A percentile compares a stretch with the other conserved stretches of the same genome.
Conservation (phyloP, 177 flowering plant genomes). For the Vitis hybrid region DNA sequence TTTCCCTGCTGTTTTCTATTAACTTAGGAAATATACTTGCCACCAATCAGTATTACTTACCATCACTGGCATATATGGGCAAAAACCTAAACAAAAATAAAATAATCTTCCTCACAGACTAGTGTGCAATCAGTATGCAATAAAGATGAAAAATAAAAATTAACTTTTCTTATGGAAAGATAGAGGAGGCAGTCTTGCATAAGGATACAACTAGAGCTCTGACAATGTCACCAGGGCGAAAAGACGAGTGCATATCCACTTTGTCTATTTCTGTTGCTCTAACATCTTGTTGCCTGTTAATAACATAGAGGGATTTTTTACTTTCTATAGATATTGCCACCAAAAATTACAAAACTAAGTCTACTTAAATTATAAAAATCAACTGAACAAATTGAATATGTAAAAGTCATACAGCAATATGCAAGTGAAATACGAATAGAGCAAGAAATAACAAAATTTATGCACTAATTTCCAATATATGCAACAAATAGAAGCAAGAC, state of each 20-base stretch:
- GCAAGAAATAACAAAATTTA: no score
- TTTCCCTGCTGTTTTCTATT: no score
- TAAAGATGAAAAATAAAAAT: background rate
- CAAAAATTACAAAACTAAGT: background rate
- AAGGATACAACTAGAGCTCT: constrained; percentile 88
- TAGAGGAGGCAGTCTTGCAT: constrained; percentile 1
- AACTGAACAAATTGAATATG: no score
- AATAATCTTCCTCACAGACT: background rate
- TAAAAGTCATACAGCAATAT: background rate
- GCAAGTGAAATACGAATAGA: no score
- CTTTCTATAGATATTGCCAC: background rate
- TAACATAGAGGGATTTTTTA: background rate
- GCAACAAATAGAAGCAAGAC: no score
- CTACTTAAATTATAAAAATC: background rate
- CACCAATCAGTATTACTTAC: background rate
- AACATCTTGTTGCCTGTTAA: constrained; percentile 94
- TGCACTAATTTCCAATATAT: no score
- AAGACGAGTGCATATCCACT: constrained; percentile 93
- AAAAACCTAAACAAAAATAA: background rate
- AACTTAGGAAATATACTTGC: no score
- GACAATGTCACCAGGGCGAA: constrained; percentile 89
- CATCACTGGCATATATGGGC: background rate
- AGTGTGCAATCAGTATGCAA: background rate
- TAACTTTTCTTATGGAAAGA: background rate
- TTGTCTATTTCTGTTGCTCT: constrained; percentile 98